phyloP scores from a whole-genome alignment of 768 basidiomycete genomes.

The Trametes villosa region DNA sequence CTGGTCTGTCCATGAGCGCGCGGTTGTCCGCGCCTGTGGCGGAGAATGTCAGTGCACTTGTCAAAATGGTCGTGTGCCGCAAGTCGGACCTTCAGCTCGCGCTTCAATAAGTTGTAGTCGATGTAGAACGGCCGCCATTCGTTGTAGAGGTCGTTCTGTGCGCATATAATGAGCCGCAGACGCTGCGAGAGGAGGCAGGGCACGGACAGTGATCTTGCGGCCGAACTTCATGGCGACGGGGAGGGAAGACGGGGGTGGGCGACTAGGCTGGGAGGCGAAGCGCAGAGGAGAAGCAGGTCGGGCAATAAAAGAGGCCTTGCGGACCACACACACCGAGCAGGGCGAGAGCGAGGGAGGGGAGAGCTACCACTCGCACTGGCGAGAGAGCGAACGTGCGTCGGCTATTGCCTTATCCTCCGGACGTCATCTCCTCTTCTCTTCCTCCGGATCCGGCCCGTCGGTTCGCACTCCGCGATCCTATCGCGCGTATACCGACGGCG shows the following conservation, averaged over 20 bases:
- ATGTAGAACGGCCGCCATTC: slow-evolving; percentile 94
- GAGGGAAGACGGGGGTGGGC: not conserved
- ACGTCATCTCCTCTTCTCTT: not conserved
- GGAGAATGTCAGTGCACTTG: not conserved
- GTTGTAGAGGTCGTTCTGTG: slow-evolving; percentile 80
- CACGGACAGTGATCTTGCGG: slow-evolving; percentile 68
- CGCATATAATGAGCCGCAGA: not conserved
- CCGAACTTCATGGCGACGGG: slow-evolving; percentile 75
- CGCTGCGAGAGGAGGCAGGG: not conserved
- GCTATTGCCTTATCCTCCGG: not conserved
- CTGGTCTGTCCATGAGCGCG: slow-evolving; percentile 66
- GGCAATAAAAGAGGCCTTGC: not conserved
- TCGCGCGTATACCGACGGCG: not conserved
- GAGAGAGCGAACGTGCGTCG: slow-evolving; percentile 8
- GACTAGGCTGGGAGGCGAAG: not conserved
- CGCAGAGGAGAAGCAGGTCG: not conserved
- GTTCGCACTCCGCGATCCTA: not conserved
- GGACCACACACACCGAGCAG: too few species aligned
- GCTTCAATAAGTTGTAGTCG: slow-evolving; percentile 88
- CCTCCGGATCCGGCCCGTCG: not conserved
- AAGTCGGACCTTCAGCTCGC: slow-evolving; percentile 75
- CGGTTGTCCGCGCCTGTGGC: slow-evolving; percentile 52
- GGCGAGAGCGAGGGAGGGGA: too few species aligned
- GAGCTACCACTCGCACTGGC: too few species aligned
- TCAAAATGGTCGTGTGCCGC: slow-evolving; percentile 15